A percentile compares a stretch with the other conserved stretches of the same genome.
phyloP scores from a whole-genome alignment of 2,329 filamentous ascomycete species.

The Hypomyces rosellus region DNA sequence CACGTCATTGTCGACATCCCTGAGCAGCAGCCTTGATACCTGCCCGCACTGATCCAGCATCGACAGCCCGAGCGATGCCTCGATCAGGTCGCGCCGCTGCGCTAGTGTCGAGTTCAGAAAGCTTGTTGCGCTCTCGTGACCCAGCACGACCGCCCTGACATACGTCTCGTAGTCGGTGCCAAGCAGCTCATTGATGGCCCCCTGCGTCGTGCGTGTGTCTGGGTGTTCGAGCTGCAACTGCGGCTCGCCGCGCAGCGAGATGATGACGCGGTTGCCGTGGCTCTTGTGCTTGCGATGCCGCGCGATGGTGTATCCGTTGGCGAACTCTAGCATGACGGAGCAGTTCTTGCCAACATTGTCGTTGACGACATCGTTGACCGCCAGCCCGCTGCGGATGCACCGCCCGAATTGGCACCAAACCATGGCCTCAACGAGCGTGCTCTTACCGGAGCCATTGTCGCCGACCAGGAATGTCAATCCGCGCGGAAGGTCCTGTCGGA shows the following conservation, averaged over 20 bases:
- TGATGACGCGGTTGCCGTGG: slow-evolving; percentile 11
- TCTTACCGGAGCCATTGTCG: slow-evolving; percentile 19
- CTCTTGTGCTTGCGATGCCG: slow-evolving; percentile 15
- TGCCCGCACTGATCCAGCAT: slow-evolving; percentile 12
- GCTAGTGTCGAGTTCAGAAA: slow-evolving; percentile 13
- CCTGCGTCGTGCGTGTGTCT: slow-evolving; percentile 9
- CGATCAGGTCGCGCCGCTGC: slow-evolving; percentile 13
- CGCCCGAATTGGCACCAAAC: slow-evolving; percentile 16
- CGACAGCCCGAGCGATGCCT: slow-evolving; percentile 15
- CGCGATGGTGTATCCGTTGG: slow-evolving; percentile 16
- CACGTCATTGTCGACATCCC: slow-evolving; percentile 1
- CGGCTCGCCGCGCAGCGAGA: slow-evolving; percentile 10
- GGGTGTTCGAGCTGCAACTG: slow-evolving; percentile 13
- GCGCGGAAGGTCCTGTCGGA: slow-evolving; percentile 10
- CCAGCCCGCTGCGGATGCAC: slow-evolving; percentile 13
- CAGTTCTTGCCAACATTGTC: slow-evolving; percentile 15
- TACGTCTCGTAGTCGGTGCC: slow-evolving; percentile 16
- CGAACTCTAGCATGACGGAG: slow-evolving; percentile 16
- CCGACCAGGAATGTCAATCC: slow-evolving; percentile 16
- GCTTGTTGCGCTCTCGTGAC: slow-evolving; percentile 16
- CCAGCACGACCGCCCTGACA: slow-evolving; percentile 13
- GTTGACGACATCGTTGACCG: slow-evolving; percentile 15
- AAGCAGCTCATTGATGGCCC: slow-evolving; percentile 15
- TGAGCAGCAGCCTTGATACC: slow-evolving; percentile 10
- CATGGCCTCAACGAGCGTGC: slow-evolving; percentile 15